A percentile compares a stretch with the other conserved stretches of the same genome.
These are phyloP conservation scores for Colletotrichum ledebouriae DNA, from an alignment of 2,329 filamentous ascomycete genomes.

Conservation along the genomic window DNA sequence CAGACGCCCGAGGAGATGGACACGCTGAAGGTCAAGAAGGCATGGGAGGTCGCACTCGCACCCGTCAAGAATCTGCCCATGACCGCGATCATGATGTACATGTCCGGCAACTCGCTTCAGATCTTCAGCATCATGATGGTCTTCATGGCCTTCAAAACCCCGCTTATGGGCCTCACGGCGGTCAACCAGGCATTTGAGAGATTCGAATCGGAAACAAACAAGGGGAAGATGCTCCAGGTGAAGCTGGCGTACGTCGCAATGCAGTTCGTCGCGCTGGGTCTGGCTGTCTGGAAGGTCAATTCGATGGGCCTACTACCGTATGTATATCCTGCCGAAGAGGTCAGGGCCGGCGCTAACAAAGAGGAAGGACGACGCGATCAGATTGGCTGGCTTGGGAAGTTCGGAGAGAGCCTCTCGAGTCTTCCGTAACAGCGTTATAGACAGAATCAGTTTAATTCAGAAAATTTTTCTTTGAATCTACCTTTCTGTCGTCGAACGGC, in stretches of 20 bases:
- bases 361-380: conserved; percentile 84
- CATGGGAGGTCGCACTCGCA: conserved; percentile 95
- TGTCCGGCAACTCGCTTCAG: conserved; percentile 97
- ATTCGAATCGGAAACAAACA: conserved; percentile 87
- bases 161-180: conserved; percentile 83
- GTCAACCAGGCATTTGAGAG: conserved; percentile 91
- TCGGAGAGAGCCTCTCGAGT: conserved; percentile 76
- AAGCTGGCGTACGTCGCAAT: conserved; percentile 91
- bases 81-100: conserved; percentile 99
- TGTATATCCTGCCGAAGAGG: conserved; percentile 52
- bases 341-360: conserved; percentile 21
- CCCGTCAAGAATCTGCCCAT: conserved; percentile 96
- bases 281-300: conserved; percentile 98
- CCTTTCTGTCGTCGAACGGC: too few relatives aligned
- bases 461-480: not conserved
- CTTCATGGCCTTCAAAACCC: conserved; percentile 98
- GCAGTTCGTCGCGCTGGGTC: conserved; percentile 84
- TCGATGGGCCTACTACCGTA: conserved; percentile 94
- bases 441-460: conserved; percentile 11
- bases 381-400: conserved; percentile 98
- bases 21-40: conserved; percentile 96
- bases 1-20: conserved; percentile 90
- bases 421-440: conserved; percentile 73
- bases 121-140: conserved; percentile 99
- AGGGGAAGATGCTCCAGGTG: conserved; percentile 79